These are phyloP conservation scores for Trichosanthes cucumerina DNA, from an alignment of 306 rosid genomes.

Conservation along the genomic window DNA sequence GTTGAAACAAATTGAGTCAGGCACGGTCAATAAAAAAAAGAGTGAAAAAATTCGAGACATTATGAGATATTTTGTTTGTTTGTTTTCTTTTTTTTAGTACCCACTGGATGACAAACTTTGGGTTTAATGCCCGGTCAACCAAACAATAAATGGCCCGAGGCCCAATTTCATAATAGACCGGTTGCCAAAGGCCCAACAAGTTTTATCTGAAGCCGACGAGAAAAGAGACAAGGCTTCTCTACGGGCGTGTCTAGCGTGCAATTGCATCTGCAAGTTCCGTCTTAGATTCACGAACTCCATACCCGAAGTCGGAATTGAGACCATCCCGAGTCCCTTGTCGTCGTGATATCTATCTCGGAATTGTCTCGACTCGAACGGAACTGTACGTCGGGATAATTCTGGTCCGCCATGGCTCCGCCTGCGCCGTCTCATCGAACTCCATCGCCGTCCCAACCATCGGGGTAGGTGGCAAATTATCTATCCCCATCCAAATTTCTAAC, in stretches of 20 bases:
- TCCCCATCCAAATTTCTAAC: slow-evolving; percentile 3
- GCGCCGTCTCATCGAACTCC: slow-evolving; percentile 70
- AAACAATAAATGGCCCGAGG: not conserved
- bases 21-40: no score
- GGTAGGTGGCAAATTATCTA: slow-evolving; percentile 37
- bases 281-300: slow-evolving; percentile 12
- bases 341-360: slow-evolving; percentile 20
- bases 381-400: slow-evolving; percentile 7
- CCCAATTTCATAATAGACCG: not conserved
- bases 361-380: slow-evolving; percentile 2
- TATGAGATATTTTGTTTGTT: no score
- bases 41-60: no score
- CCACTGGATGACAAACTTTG: not conserved
- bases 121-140: not conserved
- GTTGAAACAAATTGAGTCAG: no score
- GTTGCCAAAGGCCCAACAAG: not conserved
- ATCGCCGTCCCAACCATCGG: slow-evolving; percentile 96
- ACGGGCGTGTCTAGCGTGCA: not conserved
- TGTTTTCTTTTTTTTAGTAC: no score
- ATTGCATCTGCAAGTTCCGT: not conserved
- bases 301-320: not conserved
- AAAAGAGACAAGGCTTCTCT: not conserved
- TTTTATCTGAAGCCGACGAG: not conserved
- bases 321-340: not conserved
- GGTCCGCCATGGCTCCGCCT: slow-evolving; percentile 80